Evolutionary conservation across 306 rosid species (phyloP), one percentile per base, ranked within the genome.

Genomic region (Mimosa bimucronata): DNA sequence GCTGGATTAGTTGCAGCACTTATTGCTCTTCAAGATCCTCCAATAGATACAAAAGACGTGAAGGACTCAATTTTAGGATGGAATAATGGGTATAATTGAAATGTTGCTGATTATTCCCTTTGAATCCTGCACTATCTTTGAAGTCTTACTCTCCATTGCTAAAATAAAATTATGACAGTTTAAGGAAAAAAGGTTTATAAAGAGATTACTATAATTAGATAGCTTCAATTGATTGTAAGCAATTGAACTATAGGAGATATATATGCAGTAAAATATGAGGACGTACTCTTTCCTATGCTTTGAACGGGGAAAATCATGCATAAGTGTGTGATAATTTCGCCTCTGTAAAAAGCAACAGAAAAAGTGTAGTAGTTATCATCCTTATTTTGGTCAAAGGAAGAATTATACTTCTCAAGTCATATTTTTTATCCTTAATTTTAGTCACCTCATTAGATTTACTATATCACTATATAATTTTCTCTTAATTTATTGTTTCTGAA

Each of bases 1-100:
- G 97, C 93, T 34, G 97, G 97, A 58, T 89, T 94, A 80, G 90
- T 88, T 80, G 93, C 97, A 40, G 98, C 97, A 25, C 90, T 92
- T 18, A 72, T 92, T 66, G 92, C 98, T 65, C 88, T 89, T 78
- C 94, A 88, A 77, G 86, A 85, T 65, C 86, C 87, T 88, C 88
- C 90, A 37, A 86, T 89, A 6, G 55, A 67, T 66, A 75, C 81
- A 64, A 55, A 67, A 16, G 81, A 55, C 68, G 71, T 68, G 18
- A 80, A 87, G 37, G 83, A 80, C 85, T 52, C 77, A 34, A 74
- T 74, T 71, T 90, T 80, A 91, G 93, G 40, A 82, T 92, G 86
- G 93, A 88, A 74, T 82, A 82, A 85, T 68, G 78, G 71, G 86
- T 85, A 60, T 87, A 21, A 66, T 85, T 82, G 66, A 75, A 71